These are phyloP conservation scores for Pestalotiopsis sp. DNA, from an alignment of 2,329 filamentous ascomycete species.

Conservation along the genomic window DNA sequence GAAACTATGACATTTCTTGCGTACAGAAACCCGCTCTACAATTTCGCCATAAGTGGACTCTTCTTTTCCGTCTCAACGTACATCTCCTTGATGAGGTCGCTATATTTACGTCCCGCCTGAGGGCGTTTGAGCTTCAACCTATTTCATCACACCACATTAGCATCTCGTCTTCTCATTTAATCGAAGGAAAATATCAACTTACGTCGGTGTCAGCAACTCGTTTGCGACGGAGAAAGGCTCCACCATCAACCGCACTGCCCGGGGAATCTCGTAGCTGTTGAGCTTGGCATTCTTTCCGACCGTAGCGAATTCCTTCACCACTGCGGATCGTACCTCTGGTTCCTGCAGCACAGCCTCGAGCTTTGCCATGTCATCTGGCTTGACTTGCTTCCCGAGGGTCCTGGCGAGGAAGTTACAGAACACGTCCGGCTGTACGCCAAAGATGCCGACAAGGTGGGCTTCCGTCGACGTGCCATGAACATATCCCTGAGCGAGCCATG, in stretches of 20 bases:
- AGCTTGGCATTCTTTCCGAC: neutral
- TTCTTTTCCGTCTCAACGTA: neutral
- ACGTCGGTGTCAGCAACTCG: neutral
- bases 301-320: neutral
- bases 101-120: neutral
- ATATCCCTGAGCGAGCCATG: neutral
- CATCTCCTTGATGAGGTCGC: neutral
- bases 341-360: slow-evolving; percentile 1
- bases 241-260: neutral
- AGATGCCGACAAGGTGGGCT: neutral
- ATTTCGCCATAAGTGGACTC: neutral
- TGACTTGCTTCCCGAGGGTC: neutral
- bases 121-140: neutral
- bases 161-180: neutral
- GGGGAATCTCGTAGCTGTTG: neutral
- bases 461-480: neutral
- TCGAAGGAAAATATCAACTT: neutral
- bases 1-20: too few relatives aligned
- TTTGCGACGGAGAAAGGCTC: neutral
- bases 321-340: neutral
- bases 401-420: neutral
- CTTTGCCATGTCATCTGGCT: neutral
- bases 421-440: neutral
- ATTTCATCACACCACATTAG: neutral
- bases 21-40: neutral